Evolutionary conservation across 257 asterid genomes (phyloP), one percentile per base, ranked within the genome.

Genomic region (Mitragyna speciosa): DNA sequence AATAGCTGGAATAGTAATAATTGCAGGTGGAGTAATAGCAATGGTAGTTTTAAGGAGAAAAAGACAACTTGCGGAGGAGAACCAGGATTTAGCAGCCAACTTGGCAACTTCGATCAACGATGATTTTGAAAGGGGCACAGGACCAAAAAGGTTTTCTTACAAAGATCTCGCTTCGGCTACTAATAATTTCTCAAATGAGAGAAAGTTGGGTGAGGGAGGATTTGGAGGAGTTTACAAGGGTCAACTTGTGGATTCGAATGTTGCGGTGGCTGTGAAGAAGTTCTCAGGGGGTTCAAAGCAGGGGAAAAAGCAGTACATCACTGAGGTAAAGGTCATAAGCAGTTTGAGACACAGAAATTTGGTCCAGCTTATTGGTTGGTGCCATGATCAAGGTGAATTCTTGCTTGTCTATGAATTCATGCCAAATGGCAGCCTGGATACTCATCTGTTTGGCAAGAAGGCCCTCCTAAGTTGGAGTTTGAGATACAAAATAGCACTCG

Each of bases 61-160:
- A 36, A 81, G 72, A 83, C 65, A 31, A 15, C 54, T 26, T 19
- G 11, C 12, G 67, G 77, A 24, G 15, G 49, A 17, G 36, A 43
- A 78, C 59, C 45, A 33, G 54, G 86, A 82, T 59, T 47, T 19
- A 6, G 63, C 71, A 67, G 84, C 33, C 17, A 39, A 83, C 52
- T 59, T 78, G 58, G 77, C 82, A 26, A 7, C 20, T 41, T 84
- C 88, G 6, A 80, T 82, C 20, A 84, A 82, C 69, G 82, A 84
- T 45, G 90, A 84, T 76, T 82, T 87, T 49, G 90, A 87, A 72
- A 87, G 82, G 64, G 86, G 88, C 26, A 72, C 90, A 49, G 88
- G 90, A 24, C 88, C 90, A 26, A 84, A 79, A 78, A 83, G 72
- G 80, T 87, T 87, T 66, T 65, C 82, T n/a, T 82, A 82, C 30